Evolutionary conservation across 805 yeast genomes (phyloP), one percentile per base, ranked within the genome.

Genomic region (Zygosaccharomyces pseudorouxii): DNA sequence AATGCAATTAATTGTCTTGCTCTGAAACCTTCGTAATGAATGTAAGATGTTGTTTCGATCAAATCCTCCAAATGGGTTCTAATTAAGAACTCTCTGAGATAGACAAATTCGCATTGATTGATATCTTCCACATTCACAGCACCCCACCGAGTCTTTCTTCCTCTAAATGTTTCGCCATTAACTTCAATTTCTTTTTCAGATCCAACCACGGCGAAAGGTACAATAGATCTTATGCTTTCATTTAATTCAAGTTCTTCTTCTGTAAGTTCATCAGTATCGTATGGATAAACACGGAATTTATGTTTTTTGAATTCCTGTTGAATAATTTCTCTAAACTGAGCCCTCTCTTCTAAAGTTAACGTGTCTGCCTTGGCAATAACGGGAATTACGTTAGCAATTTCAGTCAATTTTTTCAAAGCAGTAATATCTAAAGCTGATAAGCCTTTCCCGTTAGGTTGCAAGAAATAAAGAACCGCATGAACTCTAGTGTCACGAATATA

Each of bases 121-220:
- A 88, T 89, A 71, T 93, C 96, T 71, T 90, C 97, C 52, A 93
- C 88, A 68, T 89, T 87, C 62, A 92, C 85, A 14, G 85, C 77
- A 20, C 97, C 97, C 96, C 97, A 92, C 64, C 84, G 82, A 48
- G 95, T 89, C 71, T 86, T 82, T 71, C 98, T 83, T 44, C 97
- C 97, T 60, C 92, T 84, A 40, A 89, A 86, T 22, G 77, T 71
- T 60, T 84, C 86, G 38, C 96, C 97, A 61, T 83, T 81, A 46
- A 86, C 75, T 47, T 80, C 78, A 54, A 87, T 79, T 58, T 84
- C 84, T 49, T 77, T 80, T 65, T 89, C 95, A 10, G 96, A 84
- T 38, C 98, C 99, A 49, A 90, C 89, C 33, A 92, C 81, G 1
- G 98, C 98, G 73, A 93, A 92, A 23, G 99, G 99, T 57, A 90